Evolutionary conservation across 768 basidiomycete species (phyloP).

Genomic region (Boletus vermiculosoides): DNA sequence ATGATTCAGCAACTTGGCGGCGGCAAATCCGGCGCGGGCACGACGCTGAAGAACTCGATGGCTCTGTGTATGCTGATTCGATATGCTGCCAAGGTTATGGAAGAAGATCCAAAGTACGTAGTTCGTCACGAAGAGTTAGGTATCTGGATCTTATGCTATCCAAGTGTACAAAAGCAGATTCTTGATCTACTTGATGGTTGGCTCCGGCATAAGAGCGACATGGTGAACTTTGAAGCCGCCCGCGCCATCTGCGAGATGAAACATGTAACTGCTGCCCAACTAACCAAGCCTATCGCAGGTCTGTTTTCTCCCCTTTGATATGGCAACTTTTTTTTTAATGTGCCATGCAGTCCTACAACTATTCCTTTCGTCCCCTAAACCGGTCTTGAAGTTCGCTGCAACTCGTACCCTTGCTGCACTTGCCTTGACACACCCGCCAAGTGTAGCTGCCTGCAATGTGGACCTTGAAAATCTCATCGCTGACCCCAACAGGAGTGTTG

Average conservation of each 20-base stretch:
- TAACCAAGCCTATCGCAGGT: constrained; percentile 90
- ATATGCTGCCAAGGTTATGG: constrained; percentile 98
- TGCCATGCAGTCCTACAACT: constrained; percentile 74
- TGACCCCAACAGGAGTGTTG: constrained; percentile 92
- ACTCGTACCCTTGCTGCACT: constrained; percentile 92
- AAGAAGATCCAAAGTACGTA: constrained; percentile 95
- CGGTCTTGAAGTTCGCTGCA: constrained; percentile 95
- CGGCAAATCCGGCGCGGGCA: constrained; percentile 79
- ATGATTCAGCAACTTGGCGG: constrained; percentile 98
- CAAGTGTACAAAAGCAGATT: constrained; percentile 88
- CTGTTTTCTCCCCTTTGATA: constrained; percentile 23
- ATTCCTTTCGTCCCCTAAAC: constrained; percentile 93
- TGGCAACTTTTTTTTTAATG: constrained; percentile 7
- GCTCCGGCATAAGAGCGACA: constrained; percentile 98
- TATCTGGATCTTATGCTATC: background rate
- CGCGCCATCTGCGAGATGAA: constrained; percentile 97
- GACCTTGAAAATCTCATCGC: constrained; percentile 97
- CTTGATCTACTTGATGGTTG: constrained; percentile 91
- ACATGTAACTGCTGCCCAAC: constrained; percentile 70
- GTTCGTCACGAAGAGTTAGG: background rate
- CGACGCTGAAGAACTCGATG: constrained; percentile 91
- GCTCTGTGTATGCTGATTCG: constrained; percentile 98
- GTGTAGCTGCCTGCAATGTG: constrained; percentile 90
- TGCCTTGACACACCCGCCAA: constrained; percentile 79
- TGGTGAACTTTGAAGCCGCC: constrained; percentile 99